Conservation (phyloP, 495 filamentous ascomycete genomes). For the Talaromyces nanjingensis region DNA sequence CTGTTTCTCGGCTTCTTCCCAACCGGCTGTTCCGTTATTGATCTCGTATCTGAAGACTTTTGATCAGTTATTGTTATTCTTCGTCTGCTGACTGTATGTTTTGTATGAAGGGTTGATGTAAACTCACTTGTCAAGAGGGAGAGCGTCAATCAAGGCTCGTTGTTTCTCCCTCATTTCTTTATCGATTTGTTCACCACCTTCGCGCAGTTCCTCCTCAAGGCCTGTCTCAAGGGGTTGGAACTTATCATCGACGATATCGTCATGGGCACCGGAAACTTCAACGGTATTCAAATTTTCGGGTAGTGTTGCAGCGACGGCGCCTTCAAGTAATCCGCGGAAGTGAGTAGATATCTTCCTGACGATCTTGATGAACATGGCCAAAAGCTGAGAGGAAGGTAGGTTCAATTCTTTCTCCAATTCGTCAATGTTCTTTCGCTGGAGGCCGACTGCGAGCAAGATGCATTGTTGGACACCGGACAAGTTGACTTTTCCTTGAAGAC, state of each 20-base stretch:
- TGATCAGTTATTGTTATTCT: constrained; percentile 41
- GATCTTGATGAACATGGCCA: constrained; percentile 96
- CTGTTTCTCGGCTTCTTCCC: constrained; percentile 80
- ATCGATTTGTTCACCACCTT: constrained; percentile 72
- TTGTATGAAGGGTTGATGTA: constrained; percentile 3
- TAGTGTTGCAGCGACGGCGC: constrained; percentile 62
- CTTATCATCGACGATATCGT: constrained; percentile 51
- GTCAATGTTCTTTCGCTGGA: constrained; percentile 82
- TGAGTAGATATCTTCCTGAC: constrained; percentile 75
- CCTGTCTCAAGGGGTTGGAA: constrained; percentile 62
- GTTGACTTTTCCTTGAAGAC: constrained; percentile 55
- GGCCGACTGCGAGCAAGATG: constrained; percentile 79
- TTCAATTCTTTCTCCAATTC: constrained; percentile 73
- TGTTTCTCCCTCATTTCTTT: constrained; percentile 66
- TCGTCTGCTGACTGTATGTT: not conserved
- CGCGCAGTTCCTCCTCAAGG: constrained; percentile 81
- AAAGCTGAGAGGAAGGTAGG: constrained; percentile 66
- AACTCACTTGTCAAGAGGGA: constrained; percentile 82
- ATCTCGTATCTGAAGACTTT: constrained; percentile 66
- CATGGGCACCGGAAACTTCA: constrained; percentile 51
- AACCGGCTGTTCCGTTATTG: constrained; percentile 59
- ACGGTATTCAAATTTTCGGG: constrained; percentile 50
- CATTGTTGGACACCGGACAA: constrained; percentile 74
- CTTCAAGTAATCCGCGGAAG: constrained; percentile 68
- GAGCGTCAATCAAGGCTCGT: constrained; percentile 76